Percentiles rank a stretch among this genome's conserved stretches.
Conservation (phyloP, 1,284 basidiomycete genomes). For the Rhodotorula sp. region DNA sequence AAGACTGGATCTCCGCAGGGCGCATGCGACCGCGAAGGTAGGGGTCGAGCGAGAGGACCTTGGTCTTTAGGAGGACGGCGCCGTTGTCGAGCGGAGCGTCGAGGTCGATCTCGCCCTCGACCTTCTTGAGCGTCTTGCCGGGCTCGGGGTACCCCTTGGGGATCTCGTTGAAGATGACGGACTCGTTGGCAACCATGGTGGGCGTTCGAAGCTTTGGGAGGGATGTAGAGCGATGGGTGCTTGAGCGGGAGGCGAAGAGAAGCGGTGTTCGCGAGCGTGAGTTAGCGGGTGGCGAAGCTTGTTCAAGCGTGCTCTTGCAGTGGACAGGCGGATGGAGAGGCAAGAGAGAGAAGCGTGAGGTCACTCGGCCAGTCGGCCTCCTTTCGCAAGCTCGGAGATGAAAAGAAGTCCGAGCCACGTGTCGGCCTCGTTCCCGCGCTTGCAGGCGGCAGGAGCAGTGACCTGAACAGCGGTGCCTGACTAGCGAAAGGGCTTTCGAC, state of each 20-base stretch:
- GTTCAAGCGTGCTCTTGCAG: too few species aligned
- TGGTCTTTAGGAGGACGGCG: conserved; percentile 58
- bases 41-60: conserved; percentile 51
- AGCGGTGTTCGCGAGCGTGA: too few species aligned
- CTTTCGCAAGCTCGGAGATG: too few species aligned
- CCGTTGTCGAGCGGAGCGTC: conserved; percentile 58
- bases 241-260: background rate
- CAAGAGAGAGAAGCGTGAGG: too few species aligned
- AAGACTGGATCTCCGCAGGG: conserved; percentile 30
- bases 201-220: background rate
- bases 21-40: conserved; percentile 38
- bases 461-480: too few species aligned
- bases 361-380: too few species aligned
- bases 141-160: conserved; percentile 39
- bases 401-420: too few species aligned
- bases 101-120: conserved; percentile 57
- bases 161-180: conserved; percentile 51
- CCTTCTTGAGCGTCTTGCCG: conserved; percentile 53
- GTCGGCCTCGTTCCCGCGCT: too few species aligned
- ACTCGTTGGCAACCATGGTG: conserved; percentile 36
- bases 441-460: too few species aligned
- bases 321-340: too few species aligned
- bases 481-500: too few species aligned
- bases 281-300: too few species aligned
- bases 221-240: background rate